Evolutionary conservation across 2,329 filamentous ascomycete species (phyloP).

Genomic region (Paecilomyces sp.): DNA sequence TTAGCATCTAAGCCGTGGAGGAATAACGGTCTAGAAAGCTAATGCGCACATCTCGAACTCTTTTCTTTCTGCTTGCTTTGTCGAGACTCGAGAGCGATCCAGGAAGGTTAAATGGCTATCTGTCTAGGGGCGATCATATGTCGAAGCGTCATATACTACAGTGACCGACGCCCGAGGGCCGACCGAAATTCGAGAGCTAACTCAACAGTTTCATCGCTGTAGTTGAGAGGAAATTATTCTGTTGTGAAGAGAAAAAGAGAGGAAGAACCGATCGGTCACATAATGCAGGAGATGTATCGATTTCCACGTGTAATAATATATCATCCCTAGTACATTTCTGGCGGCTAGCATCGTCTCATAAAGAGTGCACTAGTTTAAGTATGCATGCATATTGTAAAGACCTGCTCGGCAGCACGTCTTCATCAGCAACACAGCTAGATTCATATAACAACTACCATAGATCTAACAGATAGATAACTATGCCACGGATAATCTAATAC

Average conservation of each 20-base stretch:
- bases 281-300: no score
- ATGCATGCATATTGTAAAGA: not conserved
- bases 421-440: not conserved
- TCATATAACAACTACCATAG: not conserved
- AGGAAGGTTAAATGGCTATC: not conserved
- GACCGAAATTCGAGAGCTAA: not conserved
- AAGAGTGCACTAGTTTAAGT: not conserved
- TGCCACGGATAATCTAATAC: no score
- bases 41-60: not conserved
- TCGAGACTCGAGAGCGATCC: not conserved
- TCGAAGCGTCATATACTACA: not conserved
- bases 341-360: not conserved
- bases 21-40: not conserved
- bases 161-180: not conserved
- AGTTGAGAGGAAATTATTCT: not conserved
- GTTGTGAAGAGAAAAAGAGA: no score
- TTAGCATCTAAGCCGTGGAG: not conserved
- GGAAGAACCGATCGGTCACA: no score
- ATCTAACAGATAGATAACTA: not conserved
- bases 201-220: not conserved
- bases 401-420: not conserved
- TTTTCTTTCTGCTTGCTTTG: not conserved
- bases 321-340: no score
- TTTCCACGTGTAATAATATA: no score
- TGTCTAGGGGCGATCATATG: not conserved